Evolutionary conservation across 257 asterid genomes (phyloP), one percentile per base, ranked within the genome.

Genomic region (Solanum virginianum): DNA sequence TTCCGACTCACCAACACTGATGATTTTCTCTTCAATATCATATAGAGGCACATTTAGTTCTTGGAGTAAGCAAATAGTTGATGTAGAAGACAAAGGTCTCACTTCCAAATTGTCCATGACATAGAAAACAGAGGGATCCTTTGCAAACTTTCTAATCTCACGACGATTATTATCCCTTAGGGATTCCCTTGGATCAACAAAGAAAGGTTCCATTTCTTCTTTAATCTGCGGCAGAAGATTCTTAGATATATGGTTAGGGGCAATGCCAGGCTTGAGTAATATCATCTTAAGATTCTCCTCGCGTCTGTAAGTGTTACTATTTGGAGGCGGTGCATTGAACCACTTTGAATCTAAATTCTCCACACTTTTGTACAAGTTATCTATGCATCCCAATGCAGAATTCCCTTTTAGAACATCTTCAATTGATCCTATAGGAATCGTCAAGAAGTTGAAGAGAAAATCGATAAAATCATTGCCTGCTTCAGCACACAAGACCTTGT

Each of bases 401-500:
- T 32, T 43, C 26, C 84, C 80, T 8, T 54, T 18, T 10, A 63
- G 12, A 49, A 15, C 54, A 13, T 66, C 49, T 63, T 59, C 65
- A 8, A 51, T 22, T 63, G 68, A 62, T 62, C 88, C 84, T 60
- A 86, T 14, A 62, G 88, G 80, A 39, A 74, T 57, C 12, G 84
- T 63, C 22, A 86, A 77, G 39, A 86, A 86, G 70, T 54, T 82
- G 45, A 79, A 83, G 41, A 86, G 84, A 49, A 63, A 83, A 41
- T 82, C 80, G 10, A 83, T 8, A 22, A 86, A 83, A 24, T 51
- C 81, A 51, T 65, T 74, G 72, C 54, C 32, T 16, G 84, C 60
- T 22, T 53, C 43, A 0, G 84, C 84, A 80, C 32, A 68, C 20
- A 77, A 56, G 32, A 11, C 15, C 41, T 8, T 49, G 10, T 75